Conservation (phyloP, 2,329 filamentous ascomycete genomes). For the Trichoderma guizhouense region DNA sequence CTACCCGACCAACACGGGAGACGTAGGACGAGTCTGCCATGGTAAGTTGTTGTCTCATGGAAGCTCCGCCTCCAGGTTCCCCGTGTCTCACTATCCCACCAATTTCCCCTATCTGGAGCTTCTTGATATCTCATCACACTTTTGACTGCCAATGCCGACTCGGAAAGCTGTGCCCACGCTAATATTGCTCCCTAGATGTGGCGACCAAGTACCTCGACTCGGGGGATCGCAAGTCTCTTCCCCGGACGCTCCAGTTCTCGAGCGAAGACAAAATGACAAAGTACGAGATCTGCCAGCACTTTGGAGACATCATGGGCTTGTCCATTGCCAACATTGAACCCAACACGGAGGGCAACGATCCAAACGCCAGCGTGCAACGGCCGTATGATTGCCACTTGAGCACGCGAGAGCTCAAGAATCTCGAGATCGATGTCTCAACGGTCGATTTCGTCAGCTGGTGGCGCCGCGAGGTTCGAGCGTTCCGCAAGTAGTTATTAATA, state of each 20-base stretch:
- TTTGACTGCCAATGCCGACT: neutral
- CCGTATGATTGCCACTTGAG: constrained; percentile 88
- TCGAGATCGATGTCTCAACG: constrained; percentile 72
- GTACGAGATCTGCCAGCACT: constrained; percentile 77
- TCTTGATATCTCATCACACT: neutral
- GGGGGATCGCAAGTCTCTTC: constrained; percentile 52
- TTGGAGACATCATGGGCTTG: constrained; percentile 77
- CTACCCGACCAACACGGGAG: constrained; percentile 86
- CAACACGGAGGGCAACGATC: constrained; percentile 69
- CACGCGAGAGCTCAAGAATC: constrained; percentile 65
- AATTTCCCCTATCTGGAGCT: neutral
- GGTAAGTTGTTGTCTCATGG: constrained; percentile 43
- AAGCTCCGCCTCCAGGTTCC: neutral
- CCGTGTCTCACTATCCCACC: constrained; percentile 2
- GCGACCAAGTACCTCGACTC: constrained; percentile 63
- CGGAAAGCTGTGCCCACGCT: neutral
- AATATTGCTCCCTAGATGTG: constrained; percentile 52
- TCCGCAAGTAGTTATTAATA: constrained; percentile 44
- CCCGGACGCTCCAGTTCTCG: constrained; percentile 75
- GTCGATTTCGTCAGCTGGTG: constrained; percentile 80
- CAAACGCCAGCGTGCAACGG: constrained; percentile 67
- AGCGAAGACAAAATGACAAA: constrained; percentile 86
- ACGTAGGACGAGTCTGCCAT: constrained; percentile 74
- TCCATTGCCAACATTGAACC: constrained; percentile 65
- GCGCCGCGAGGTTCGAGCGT: constrained; percentile 61